These are phyloP conservation scores for Fusarium heterosporum DNA, from an alignment of 2,329 filamentous ascomycete genomes.

Conservation along the genomic window DNA sequence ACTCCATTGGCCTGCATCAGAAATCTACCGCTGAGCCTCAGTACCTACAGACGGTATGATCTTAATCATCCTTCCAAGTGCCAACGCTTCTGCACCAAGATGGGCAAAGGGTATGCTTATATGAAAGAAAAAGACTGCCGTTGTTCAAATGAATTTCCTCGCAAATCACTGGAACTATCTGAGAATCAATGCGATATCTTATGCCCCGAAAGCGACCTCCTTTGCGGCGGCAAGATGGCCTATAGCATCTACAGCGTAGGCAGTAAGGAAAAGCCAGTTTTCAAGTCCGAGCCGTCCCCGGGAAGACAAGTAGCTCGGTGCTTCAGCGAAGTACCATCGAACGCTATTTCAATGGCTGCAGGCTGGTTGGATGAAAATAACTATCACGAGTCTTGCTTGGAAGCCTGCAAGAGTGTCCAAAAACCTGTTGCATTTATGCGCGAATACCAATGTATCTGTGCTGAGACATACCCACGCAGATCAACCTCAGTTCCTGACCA, in stretches of 20 bases:
- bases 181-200: background rate
- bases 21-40: rapidly evolving
- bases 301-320: background rate
- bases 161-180: background rate
- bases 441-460: background rate
- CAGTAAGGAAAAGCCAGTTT: rapidly evolving
- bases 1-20: background rate
- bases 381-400: background rate
- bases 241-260: conserved; percentile 4
- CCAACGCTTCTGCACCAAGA: background rate
- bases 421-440: background rate
- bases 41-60: background rate
- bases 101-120: rapidly evolving
- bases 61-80: background rate
- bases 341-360: background rate
- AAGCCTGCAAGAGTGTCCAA: background rate
- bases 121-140: background rate
- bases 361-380: rapidly evolving
- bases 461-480: background rate
- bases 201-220: background rate
- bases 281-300: background rate
- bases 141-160: background rate
- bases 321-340: background rate
- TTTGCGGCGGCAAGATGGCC: background rate
- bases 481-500: background rate